Percentiles rank a stretch among this genome's conserved stretches.
Conservation (phyloP, 257 asterid genomes). For the Plantago ovata region DNA sequence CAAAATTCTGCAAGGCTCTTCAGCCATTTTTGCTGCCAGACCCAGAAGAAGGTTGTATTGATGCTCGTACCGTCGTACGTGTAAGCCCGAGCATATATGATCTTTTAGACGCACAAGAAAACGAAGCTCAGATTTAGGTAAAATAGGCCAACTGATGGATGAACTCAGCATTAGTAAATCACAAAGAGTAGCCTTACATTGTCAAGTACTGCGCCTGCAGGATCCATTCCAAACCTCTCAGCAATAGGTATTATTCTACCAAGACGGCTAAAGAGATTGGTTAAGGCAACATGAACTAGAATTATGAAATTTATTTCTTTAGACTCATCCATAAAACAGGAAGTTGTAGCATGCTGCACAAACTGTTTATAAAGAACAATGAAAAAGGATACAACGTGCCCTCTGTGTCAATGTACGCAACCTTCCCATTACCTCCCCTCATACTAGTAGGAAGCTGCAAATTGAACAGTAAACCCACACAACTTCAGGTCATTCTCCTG, state of each 20-base stretch:
- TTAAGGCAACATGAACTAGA: constrained; percentile 27
- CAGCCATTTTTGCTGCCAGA: constrained; percentile 99
- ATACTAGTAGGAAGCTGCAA: constrained; percentile 80
- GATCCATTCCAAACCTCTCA: constrained; percentile 98
- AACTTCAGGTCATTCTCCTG: constrained; percentile 9
- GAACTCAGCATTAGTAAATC: constrained; percentile 2
- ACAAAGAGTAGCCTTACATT: constrained; percentile 47
- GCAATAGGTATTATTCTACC: constrained; percentile 93
- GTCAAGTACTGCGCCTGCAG: constrained; percentile 99
- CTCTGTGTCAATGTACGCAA: constrained; percentile 94
- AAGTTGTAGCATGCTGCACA: constrained; percentile 5
- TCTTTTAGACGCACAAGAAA: constrained; percentile 35
- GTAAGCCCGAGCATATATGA: constrained; percentile 97
- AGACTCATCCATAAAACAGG: background rate
- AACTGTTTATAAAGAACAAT: background rate
- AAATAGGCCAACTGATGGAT: constrained; percentile 1
- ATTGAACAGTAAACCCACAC: background rate
- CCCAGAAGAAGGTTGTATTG: constrained; percentile 96
- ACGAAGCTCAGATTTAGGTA: constrained; percentile 15
- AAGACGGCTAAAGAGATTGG: constrained; percentile 68
- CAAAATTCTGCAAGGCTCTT: constrained; percentile 96
- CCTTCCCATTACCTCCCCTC: constrained; percentile 99
- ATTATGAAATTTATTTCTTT: background rate
- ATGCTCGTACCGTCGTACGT: constrained; percentile 98
- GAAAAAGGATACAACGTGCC: constrained; percentile 88